These are phyloP conservation scores for Penicillium salamii DNA, from an alignment of 495 filamentous ascomycete genomes.

Conservation along the genomic window DNA sequence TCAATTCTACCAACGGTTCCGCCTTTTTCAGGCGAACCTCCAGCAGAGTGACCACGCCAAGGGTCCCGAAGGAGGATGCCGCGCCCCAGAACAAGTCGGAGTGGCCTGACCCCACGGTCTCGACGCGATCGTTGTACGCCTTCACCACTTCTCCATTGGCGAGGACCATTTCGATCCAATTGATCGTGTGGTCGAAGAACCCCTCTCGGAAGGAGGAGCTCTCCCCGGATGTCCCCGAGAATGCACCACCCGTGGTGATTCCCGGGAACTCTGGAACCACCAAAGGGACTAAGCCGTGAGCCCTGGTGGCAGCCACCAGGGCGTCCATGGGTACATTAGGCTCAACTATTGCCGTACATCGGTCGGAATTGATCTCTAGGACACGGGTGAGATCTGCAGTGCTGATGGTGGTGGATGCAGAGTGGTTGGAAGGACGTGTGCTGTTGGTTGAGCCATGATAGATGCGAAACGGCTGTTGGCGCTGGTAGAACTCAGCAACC, in stretches of 20 bases:
- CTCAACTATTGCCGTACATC: slow-evolving; percentile 46
- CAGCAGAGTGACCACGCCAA: slow-evolving; percentile 53
- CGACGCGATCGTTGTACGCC: slow-evolving; percentile 16
- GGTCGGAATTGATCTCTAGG: slow-evolving; percentile 45
- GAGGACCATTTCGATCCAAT: slow-evolving; percentile 52
- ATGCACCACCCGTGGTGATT: slow-evolving; percentile 57
- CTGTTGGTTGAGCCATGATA: slow-evolving; percentile 76
- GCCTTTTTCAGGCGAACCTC: slow-evolving; percentile 50
- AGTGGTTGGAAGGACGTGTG: slow-evolving; percentile 54
- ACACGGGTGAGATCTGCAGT: slow-evolving; percentile 47
- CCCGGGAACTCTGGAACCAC: slow-evolving; percentile 60
- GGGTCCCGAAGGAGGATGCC: slow-evolving; percentile 48
- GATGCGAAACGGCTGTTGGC: slow-evolving; percentile 66
- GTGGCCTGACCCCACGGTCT: slow-evolving; percentile 5
- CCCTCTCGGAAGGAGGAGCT: slow-evolving; percentile 56
- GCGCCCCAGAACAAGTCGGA: slow-evolving; percentile 53
- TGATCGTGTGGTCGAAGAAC: slow-evolving; percentile 53
- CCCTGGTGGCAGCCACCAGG: slow-evolving; percentile 40
- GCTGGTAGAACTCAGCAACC: slow-evolving; percentile 55
- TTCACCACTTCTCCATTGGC: slow-evolving; percentile 48
- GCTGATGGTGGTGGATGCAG: slow-evolving; percentile 53
- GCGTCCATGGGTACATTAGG: slow-evolving; percentile 54
- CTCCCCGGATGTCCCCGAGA: slow-evolving; percentile 53
- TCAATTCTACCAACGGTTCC: slow-evolving; percentile 46
- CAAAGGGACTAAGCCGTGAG: slow-evolving; percentile 44